Evolutionary conservation across 192 early-diverging fungal species (phyloP), one percentile per base, ranked within the genome.

Genomic region (Mortierella claussenii): DNA sequence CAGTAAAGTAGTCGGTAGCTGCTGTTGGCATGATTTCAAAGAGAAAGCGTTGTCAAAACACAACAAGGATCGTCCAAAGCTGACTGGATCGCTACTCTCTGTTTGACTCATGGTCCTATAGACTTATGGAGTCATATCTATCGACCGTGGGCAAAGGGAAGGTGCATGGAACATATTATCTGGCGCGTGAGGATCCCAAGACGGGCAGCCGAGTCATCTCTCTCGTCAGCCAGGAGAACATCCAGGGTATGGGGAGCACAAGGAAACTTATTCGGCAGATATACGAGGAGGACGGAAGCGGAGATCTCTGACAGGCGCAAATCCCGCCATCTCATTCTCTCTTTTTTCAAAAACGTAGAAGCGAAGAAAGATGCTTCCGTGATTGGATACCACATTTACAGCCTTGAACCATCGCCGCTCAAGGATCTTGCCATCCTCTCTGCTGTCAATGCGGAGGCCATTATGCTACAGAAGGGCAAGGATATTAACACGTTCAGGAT

Each of bases 121-220:
- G 73, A 31, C 45, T 67, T 32, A 76, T 76, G 73, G 64, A 76
- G 23, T n/a, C 42, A 21, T 76, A 67, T 26, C 13, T 76, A 55
- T 24, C 58, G 21, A 66, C 64, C 0, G 53, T 36, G 17, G 64
- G 73, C 34, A 37, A 57, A 15, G 58, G 53, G 31, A 76, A 76
- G 45, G 73, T 36, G 3, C 65, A 67, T 36, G 73, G 34, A 45
- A 76, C 64, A 4, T 76, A 76, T 26, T 76, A 76, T 37, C 7
- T 76, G 4, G 48, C 65, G 2, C 63, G 73, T 13, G 42, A 56
- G 47, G 73, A 76, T n/a, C 34, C 64, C 23, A 30, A 42, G 18
- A 76, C 73, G n/a, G 64, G 65, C 32, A 55, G 62, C 58, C 46
- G 46, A 4, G 24, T 20, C 48, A 48, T 76, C 17, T 62, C 64